These are phyloP conservation scores for Zygnema circumcarinatum DNA, from an alignment of 139 green algal genomes.

Conservation along the genomic window DNA sequence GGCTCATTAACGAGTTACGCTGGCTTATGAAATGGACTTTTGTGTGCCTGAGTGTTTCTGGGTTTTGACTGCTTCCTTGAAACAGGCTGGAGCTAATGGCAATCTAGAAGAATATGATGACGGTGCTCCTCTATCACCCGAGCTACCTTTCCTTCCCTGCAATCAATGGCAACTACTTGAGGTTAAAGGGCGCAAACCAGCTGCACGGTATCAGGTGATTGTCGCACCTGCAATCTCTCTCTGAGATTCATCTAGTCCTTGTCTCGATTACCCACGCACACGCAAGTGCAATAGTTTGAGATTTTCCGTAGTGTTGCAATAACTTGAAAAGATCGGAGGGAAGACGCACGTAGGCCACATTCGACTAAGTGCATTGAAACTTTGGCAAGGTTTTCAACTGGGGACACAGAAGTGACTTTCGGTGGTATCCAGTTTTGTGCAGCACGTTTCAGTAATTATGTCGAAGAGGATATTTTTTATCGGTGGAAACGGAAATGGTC, in stretches of 20 bases:
- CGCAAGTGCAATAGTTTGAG: too few relatives aligned
- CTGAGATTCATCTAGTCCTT: slow-evolving; percentile 5
- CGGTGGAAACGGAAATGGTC: slow-evolving; percentile 87
- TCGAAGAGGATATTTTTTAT: slow-evolving; percentile 77
- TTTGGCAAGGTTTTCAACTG: too few relatives aligned
- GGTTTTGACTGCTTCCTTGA: not conserved
- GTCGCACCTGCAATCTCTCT: not conserved
- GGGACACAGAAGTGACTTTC: too few relatives aligned
- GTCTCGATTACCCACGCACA: too few relatives aligned
- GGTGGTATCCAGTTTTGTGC: slow-evolving; percentile 11
- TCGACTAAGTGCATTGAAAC: too few relatives aligned
- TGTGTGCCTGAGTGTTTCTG: not conserved
- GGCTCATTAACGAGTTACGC: too few relatives aligned
- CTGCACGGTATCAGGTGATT: slow-evolving; percentile 23
- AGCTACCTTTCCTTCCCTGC: not conserved
- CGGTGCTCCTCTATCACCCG: not conserved
- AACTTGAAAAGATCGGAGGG: too few relatives aligned
- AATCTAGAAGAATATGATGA: slow-evolving; percentile 10
- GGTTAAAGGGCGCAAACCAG: slow-evolving; percentile 4
- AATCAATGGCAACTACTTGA: slow-evolving; percentile 5
- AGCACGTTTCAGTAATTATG: slow-evolving; percentile 77
- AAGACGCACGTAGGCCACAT: too few relatives aligned
- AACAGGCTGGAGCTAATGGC: not conserved
- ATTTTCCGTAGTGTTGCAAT: too few relatives aligned
- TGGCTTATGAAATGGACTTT: too few relatives aligned